Percentiles rank a stretch among this genome's conserved stretches.
These are phyloP conservation scores for Nicotiana obtusifolia DNA, from an alignment of 257 asterid species.

Conservation along the genomic window DNA sequence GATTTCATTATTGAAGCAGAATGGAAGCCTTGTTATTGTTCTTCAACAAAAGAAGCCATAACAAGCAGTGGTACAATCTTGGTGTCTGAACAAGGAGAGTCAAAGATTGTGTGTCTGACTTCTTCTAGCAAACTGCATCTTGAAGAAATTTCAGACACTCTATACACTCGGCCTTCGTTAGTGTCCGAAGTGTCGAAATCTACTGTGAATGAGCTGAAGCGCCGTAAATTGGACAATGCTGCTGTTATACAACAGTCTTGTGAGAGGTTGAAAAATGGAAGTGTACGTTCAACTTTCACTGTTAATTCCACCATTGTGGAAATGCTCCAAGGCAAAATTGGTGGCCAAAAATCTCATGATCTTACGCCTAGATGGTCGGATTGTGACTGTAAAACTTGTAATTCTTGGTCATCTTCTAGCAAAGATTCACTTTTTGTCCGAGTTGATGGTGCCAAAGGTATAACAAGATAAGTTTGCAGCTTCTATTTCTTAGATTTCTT, in stretches of 20 bases:
- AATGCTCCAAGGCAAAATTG: slow-evolving; percentile 62
- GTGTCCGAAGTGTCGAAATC: slow-evolving; percentile 47
- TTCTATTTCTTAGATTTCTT: not conserved
- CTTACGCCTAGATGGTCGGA: slow-evolving; percentile 82
- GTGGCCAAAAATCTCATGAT: slow-evolving; percentile 23
- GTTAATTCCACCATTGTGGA: slow-evolving; percentile 64
- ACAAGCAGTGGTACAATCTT: slow-evolving; percentile 50
- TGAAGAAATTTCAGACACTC: slow-evolving; percentile 89
- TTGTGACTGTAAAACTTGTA: slow-evolving; percentile 77
- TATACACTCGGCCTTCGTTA: slow-evolving; percentile 62
- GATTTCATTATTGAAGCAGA: slow-evolving; percentile 74
- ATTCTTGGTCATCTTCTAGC: slow-evolving; percentile 51
- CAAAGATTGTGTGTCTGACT: slow-evolving; percentile 55
- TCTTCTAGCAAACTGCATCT: slow-evolving; percentile 54
- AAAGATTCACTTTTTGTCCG: slow-evolving; percentile 62
- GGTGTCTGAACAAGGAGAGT: slow-evolving; percentile 62
- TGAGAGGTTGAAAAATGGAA: slow-evolving; percentile 14
- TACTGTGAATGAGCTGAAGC: slow-evolving; percentile 33
- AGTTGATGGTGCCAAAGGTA: slow-evolving; percentile 69
- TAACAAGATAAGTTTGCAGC: not conserved
- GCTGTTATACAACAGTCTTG: slow-evolving; percentile 3
- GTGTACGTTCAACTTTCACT: slow-evolving; percentile 33
- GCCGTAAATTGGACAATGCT: slow-evolving; percentile 25
- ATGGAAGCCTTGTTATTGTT: slow-evolving; percentile 89
- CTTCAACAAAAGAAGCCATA: slow-evolving; percentile 42